Evolutionary conservation across 1,284 basidiomycete genomes (phyloP).

Genomic region (Apiotrichum gracile): DNA sequence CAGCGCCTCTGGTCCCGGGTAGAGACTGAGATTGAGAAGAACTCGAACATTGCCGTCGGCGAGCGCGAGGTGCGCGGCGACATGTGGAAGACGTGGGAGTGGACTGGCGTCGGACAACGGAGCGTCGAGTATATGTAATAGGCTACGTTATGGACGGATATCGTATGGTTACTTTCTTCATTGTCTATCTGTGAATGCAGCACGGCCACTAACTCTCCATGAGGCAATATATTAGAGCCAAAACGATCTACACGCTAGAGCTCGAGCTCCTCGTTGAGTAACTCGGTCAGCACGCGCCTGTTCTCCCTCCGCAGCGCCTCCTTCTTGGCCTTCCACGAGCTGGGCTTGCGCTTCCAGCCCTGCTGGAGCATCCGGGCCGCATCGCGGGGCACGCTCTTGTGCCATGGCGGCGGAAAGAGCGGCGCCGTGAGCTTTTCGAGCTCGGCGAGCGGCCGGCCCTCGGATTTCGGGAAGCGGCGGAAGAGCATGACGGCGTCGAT

Average conservation of each 20-base stretch:
- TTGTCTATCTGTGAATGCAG: too few species aligned
- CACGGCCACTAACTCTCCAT: too few species aligned
- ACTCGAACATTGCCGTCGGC: conserved; percentile 86
- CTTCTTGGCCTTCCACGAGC: neutral
- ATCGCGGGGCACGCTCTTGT: neutral
- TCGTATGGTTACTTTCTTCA: too few species aligned
- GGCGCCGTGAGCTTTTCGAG: neutral
- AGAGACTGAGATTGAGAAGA: conserved; percentile 80
- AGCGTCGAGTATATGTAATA: neutral
- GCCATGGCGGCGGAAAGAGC: neutral
- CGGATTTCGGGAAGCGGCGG: neutral
- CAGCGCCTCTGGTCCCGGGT: conserved; percentile 79
- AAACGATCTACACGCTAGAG: too few species aligned
- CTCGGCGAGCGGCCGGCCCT: neutral
- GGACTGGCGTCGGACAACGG: conserved; percentile 35
- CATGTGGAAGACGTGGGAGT: conserved; percentile 54
- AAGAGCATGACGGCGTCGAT: neutral
- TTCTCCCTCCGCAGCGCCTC: too few species aligned
- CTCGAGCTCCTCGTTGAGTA: too few species aligned
- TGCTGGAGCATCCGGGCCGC: neutral
- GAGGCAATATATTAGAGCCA: too few species aligned
- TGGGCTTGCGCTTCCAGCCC: neutral
- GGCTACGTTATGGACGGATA: too few species aligned
- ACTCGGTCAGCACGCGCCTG: too few species aligned
- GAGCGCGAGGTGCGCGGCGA: conserved; percentile 81